Conservation (phyloP, 495 filamentous ascomycete genomes). For the Friedmanniomyces simplex region DNA sequence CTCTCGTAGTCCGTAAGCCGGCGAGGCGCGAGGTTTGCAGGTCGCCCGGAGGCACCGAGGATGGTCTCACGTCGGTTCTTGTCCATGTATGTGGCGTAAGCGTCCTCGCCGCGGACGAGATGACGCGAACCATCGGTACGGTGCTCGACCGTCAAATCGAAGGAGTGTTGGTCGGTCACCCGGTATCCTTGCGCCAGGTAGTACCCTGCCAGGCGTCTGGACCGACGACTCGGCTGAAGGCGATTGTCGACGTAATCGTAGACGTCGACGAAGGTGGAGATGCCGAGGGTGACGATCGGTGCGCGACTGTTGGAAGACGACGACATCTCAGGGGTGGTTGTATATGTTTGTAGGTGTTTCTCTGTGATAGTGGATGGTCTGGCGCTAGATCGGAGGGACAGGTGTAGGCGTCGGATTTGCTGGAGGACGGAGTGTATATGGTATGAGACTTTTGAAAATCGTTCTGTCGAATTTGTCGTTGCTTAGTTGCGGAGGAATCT, state of each 20-base stretch:
- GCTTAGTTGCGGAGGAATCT: too few relatives aligned
- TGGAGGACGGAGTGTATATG: too few relatives aligned
- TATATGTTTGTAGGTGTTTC: too few relatives aligned
- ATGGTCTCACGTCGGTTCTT: neutral
- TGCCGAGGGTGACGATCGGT: neutral
- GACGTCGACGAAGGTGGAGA: neutral
- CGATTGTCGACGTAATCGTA: neutral
- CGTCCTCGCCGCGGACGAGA: slow-evolving; percentile 1
- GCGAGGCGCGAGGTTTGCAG: neutral
- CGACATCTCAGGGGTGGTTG: neutral
- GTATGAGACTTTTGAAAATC: too few relatives aligned
- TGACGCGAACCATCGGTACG: neutral
- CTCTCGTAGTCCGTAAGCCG: slow-evolving; percentile 6
- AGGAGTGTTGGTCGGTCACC: neutral
- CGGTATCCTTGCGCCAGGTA: neutral
- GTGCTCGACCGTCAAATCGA: neutral
- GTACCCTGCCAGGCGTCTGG: neutral
- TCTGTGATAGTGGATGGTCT: too few relatives aligned
- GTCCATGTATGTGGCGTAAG: neutral
- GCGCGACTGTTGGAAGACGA: neutral
- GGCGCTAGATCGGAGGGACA: too few relatives aligned
- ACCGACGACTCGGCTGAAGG: neutral
- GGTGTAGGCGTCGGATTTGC: too few relatives aligned
- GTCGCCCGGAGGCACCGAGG: neutral
- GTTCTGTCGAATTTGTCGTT: too few relatives aligned